Base-by-base conservation (phyloP, 495 filamentous ascomycete genomes). In the Annulohypoxylon nitens region DNA sequence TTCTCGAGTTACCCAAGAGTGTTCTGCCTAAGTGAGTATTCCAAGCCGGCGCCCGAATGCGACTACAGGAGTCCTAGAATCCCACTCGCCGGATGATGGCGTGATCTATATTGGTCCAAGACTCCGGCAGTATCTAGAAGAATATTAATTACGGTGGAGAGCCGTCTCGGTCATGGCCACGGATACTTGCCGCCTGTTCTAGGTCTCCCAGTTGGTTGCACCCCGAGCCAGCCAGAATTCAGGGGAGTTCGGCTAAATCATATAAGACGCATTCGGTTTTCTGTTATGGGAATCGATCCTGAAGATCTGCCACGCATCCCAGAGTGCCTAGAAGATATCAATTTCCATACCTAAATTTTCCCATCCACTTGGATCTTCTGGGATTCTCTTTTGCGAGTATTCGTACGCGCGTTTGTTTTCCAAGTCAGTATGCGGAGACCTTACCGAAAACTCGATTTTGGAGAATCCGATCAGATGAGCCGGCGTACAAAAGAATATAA, bases 211-310 rank as follows among this genome's bases (percentile, higher is more conserved):
- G 47, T 70, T 67, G 62, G 66, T 70, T 67, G 62, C 65, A 67
- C 62, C 23, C 67, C 57, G 57, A 63, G 33, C 62, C 47, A 69
- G 71, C 71, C 67, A 63, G 62, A 70, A 73, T 54, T 61, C 16
- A 65, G 64, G 64, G 65, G 60, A 41, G 61, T 51, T 67, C 71
- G 71, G 71, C 67, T 74, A 74, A 74, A 70, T 74, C 50, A 41
- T 63, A 63, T 37, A 65, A 26, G n/a, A 70, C 48, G 59, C 61
- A 30, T 26, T 45, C 66, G n/a, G 4, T 3, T 43, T 51, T 9
- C 57, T 62, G 34, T 37, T 67, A 61, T 7, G 34, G 67, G 41
- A 70, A 70, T 11, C 58, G 34, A 54, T 61, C 61, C 67, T 70
- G 65, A 64, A 50, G 71, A 74, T 74, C 71, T 70, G 43, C 50